Evolutionary conservation across 441 rosid species (phyloP).

Genomic region (Aleurites moluccanus): DNA sequence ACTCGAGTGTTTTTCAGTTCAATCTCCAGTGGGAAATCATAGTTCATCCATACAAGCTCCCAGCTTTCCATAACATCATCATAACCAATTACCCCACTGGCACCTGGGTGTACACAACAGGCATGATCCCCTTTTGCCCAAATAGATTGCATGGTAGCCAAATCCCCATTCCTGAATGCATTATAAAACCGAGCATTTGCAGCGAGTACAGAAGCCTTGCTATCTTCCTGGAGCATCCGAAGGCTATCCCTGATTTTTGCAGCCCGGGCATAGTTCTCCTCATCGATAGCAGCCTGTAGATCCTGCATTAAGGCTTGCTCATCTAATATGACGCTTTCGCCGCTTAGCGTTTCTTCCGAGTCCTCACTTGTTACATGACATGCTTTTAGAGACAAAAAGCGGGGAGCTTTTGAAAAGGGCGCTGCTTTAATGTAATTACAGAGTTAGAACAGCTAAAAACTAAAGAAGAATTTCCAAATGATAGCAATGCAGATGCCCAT

Average conservation of each 20-base stretch:
- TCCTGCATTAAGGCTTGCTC: conserved; percentile 63
- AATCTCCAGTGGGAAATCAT: conserved; percentile 74
- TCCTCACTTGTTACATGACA: conserved; percentile 59
- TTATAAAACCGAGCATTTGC: conserved; percentile 76
- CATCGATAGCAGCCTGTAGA: conserved; percentile 60
- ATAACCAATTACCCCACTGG: conserved; percentile 71
- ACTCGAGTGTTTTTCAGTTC: conserved; percentile 61
- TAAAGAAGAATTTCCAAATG: neutral
- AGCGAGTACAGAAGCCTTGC: conserved; percentile 57
- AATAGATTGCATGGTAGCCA: conserved; percentile 60
- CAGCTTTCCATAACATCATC: conserved; percentile 83
- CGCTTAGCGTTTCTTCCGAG: conserved; percentile 42
- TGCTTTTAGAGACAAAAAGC: conserved; percentile 28
- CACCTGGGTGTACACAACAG: conserved; percentile 85
- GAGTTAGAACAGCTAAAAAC: conserved; percentile 20
- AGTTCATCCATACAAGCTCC: conserved; percentile 89
- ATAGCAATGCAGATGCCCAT: neutral
- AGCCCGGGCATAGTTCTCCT: conserved; percentile 77
- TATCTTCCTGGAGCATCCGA: conserved; percentile 58
- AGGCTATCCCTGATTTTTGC: conserved; percentile 76
- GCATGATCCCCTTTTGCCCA: conserved; percentile 66
- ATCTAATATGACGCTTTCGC: conserved; percentile 50
- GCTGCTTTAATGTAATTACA: conserved; percentile 37
- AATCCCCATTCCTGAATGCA: conserved; percentile 68
- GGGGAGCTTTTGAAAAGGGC: conserved; percentile 28